phyloP scores from a whole-genome alignment of 2,329 filamentous ascomycete species.

The Scedosporium dehoogii region DNA sequence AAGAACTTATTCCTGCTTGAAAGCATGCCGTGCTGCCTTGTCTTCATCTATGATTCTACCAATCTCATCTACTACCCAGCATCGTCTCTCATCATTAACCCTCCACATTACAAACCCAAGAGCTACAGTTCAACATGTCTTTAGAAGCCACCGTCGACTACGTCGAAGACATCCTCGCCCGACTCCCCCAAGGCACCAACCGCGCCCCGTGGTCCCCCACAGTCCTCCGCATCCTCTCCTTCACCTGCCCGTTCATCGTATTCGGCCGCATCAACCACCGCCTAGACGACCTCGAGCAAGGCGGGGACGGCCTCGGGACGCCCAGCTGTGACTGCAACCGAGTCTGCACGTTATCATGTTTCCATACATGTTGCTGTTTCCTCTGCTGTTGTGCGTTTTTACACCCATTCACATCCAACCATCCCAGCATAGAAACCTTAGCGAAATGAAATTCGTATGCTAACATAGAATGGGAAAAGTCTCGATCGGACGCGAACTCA shows the following conservation, averaged over 20 bases:
- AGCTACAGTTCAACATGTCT: background rate
- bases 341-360: background rate
- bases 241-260: background rate
- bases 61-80: too few species aligned
- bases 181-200: background rate
- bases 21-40: too few species aligned
- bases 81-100: background rate
- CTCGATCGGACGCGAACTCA: background rate
- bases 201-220: background rate
- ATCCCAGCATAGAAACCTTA: background rate
- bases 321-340: background rate
- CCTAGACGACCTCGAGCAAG: conserved; percentile 2
- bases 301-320: background rate
- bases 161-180: background rate
- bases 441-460: background rate
- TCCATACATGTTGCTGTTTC: background rate
- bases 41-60: too few species aligned
- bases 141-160: background rate
- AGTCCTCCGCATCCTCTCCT: background rate
- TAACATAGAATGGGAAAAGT: background rate
- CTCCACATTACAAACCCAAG: background rate
- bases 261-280: conserved; percentile 4
- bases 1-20: too few species aligned
- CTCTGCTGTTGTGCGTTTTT: background rate
- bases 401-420: background rate